Base-by-base conservation (phyloP, 257 asterid species). In the Salvia splendens region DNA sequence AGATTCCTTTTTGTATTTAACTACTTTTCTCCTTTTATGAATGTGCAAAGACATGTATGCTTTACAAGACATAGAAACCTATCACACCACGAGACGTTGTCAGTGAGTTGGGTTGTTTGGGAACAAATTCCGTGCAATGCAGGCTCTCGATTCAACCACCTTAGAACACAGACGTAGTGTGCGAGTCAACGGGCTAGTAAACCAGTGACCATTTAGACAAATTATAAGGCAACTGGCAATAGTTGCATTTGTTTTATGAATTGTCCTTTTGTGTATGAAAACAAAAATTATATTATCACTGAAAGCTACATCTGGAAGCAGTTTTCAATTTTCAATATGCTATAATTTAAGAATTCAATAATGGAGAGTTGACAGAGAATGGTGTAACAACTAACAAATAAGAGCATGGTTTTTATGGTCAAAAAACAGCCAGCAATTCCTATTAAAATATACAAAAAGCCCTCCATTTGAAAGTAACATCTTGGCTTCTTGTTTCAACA, bases 401-500 rank as follows among this genome's bases (percentile, higher is more conserved):
- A 16, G 12, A 56, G 11, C 28, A 46, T 11, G 63, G 9, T 40
- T 41, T 56, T 24, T 55, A 5, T 55, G 53, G 76, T 61, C 62
- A 67, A 9, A 42, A 17, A 24, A 24, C 30, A 24, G 71, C 38
- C 53, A 70, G 53, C 47, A 73, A 36, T 40, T 74, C 48, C 16
- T 0, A 24, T 24, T 24, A 24, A 24, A 24, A 24, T 24, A 24
- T 24, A 24, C 5, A 15, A 0, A 30, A 0, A 2, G 6, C 41
- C 58, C 41, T 30, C 16, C 53, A 61, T 45, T 54, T 49, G 69
- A 77, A 72, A 73, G 74, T 55, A 11, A 74, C 74, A 55, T 5
- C 68, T 78, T 81, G 81, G 67, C 73, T 72, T 72, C 66, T 60
- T 75, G 77, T 72, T 40, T 46, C 42, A 69, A 64, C 68, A 61